These are phyloP conservation scores for Porphyrellus cyaneotinctus DNA, from an alignment of 768 basidiomycete species.

Conservation along the genomic window DNA sequence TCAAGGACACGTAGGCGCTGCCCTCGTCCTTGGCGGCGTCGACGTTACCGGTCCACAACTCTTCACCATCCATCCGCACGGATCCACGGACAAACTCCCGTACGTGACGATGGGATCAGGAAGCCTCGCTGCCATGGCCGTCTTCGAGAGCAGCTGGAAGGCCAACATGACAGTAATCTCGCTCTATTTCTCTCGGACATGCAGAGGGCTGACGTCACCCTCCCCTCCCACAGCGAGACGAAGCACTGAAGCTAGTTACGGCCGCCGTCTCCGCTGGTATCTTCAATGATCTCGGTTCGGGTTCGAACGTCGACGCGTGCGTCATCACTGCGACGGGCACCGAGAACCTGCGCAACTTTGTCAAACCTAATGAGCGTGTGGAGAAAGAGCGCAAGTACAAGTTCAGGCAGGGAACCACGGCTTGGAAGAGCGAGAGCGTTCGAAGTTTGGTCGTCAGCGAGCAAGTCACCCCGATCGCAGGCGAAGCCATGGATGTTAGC, in stretches of 20 bases:
- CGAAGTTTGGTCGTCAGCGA: conserved; percentile 70
- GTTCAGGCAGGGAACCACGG: conserved; percentile 86
- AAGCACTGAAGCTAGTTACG: conserved; percentile 79
- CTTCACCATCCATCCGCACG: conserved; percentile 94
- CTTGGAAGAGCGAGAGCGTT: conserved; percentile 79
- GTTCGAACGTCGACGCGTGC: conserved; percentile 97
- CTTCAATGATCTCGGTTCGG: conserved; percentile 98
- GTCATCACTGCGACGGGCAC: conserved; percentile 84
- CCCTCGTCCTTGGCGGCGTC: conserved; percentile 95
- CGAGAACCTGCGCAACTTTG: conserved; percentile 91
- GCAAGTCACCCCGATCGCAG: conserved; percentile 50
- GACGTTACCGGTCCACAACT: conserved; percentile 91
- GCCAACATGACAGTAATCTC: conserved; percentile 70
- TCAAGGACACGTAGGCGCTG: conserved; percentile 92
- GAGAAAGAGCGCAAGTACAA: conserved; percentile 65
- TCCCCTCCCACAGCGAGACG: conserved; percentile 54
- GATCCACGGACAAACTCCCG: conserved; percentile 96
- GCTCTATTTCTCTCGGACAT: background rate
- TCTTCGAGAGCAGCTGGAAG: conserved; percentile 87
- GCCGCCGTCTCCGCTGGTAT: conserved; percentile 92
- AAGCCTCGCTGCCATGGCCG: conserved; percentile 95
- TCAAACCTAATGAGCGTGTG: conserved; percentile 84
- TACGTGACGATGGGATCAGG: conserved; percentile 99
- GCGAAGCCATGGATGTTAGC: conserved; percentile 81
- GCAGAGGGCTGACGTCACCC: conserved; percentile 3